phyloP scores from a whole-genome alignment of 495 filamentous ascomycete genomes.

The Podospora appendiculata region DNA sequence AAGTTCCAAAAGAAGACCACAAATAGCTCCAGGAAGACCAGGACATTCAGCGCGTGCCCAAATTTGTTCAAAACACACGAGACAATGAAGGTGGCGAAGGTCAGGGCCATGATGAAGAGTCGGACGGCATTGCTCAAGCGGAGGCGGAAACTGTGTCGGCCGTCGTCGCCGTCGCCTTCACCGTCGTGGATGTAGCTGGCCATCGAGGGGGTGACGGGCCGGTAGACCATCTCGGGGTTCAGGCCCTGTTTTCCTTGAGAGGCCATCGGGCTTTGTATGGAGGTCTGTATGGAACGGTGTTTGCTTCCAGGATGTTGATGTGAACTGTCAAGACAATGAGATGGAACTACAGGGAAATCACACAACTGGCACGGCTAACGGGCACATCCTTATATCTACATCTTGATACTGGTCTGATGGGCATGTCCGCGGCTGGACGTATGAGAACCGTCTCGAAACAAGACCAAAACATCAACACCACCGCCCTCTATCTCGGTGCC shows the following conservation, averaged over 20 bases:
- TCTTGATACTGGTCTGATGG: too few species aligned
- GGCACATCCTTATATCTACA: too few species aligned
- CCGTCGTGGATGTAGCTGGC: background rate
- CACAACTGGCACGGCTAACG: too few species aligned
- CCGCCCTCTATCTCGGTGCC: too few species aligned
- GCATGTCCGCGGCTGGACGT: too few species aligned
- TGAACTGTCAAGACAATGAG: too few species aligned
- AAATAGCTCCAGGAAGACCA: conserved; percentile 1
- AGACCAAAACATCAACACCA: too few species aligned
- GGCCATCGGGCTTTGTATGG: background rate
- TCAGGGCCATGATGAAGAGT: background rate
- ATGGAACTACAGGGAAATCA: too few species aligned
- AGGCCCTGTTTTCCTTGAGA: background rate
- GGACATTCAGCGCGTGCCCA: background rate
- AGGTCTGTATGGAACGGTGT: too few species aligned
- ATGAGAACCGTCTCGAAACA: too few species aligned
- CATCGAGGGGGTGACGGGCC: background rate
- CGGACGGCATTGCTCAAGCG: background rate
- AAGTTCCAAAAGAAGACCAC: conserved; percentile 5
- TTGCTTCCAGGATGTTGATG: too few species aligned
- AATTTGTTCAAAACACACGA: background rate
- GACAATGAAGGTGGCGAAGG: conserved; percentile 4
- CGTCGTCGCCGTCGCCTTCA: background rate
- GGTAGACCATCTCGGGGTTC: conserved; percentile 5
- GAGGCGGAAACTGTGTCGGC: background rate